A percentile compares a stretch with the other conserved stretches of the same genome.
These are phyloP conservation scores for Kokia cookei DNA, from an alignment of 441 rosid species.

Conservation along the genomic window DNA sequence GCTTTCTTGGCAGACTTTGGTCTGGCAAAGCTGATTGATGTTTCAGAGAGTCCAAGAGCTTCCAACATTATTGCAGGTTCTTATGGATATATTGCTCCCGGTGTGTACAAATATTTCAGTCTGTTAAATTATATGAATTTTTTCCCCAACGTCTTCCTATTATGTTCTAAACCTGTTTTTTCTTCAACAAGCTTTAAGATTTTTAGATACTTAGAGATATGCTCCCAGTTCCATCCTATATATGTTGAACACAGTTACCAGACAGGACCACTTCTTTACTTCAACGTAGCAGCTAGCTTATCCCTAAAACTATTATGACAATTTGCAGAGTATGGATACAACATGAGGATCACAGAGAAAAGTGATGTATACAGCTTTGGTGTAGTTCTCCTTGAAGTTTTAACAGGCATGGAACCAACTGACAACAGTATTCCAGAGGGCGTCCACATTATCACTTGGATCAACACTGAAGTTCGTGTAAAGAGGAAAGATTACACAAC, in stretches of 20 bases:
- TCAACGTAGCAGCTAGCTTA: too few species aligned
- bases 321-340: slow-evolving; percentile 69
- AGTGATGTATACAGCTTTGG: slow-evolving; percentile 93
- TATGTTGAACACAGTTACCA: background rate
- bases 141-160: background rate
- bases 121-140: background rate
- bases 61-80: slow-evolving; percentile 61
- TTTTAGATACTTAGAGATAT: background rate
- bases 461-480: slow-evolving; percentile 57
- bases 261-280: too few species aligned
- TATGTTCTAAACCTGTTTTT: background rate
- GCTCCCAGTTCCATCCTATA: background rate
- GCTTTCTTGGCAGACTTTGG: slow-evolving; percentile 71
- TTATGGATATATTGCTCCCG: slow-evolving; percentile 77
- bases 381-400: slow-evolving; percentile 67
- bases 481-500: slow-evolving; percentile 48
- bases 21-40: slow-evolving; percentile 52
- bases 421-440: slow-evolving; percentile 59
- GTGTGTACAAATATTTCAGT: slow-evolving; percentile 25
- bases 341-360: slow-evolving; percentile 69
- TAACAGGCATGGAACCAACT: slow-evolving; percentile 75
- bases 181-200: background rate
- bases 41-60: slow-evolving; percentile 37
- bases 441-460: slow-evolving; percentile 71
- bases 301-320: background rate